Evolutionary conservation across 2,329 filamentous ascomycete genomes (phyloP), one percentile per base, ranked within the genome.

Genomic region (Cercospora berteroae): DNA sequence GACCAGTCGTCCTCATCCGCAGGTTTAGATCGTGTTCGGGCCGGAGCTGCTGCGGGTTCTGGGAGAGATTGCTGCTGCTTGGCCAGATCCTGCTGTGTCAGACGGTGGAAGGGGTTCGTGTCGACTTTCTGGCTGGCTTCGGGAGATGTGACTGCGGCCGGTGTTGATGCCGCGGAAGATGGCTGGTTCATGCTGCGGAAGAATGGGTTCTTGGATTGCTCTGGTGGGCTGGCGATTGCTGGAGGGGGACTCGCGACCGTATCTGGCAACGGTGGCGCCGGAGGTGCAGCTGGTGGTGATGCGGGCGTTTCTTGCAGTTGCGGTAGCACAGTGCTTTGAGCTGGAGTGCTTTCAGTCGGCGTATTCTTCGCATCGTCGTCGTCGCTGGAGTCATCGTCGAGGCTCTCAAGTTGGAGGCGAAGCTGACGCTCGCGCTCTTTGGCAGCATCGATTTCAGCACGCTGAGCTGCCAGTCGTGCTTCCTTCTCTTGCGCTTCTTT

Each of bases 41-140:
- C 80, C 36, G 78, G 74, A 36, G 78, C 78, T 29, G 80, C 80
- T 60, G 84, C 77, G 68, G 83, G 77, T 66, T 83, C 77, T n/a
- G 85, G 83, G 7, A 87, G 83, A 25, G 67, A 27, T 83, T 79
- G 20, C 80, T 79, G 31, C 81, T 77, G 64, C 76, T 84, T 81
- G 31, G 82, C 79, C 59, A 81, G 76, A 76, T 87, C 84, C 70
- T 92, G 86, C 73, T 90, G 87, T 5, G 90, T 88, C 77, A 96
- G 88, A 65, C 93, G 91, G 79, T 96, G 92, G 88, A 98, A 99
- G 4, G 95, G 95, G 77, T 99, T 99, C 9, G 92, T 98, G n/a
- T 92, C 94, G 25, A 87, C 85, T 65, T 76, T 77, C 56, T 74
- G 74, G 48, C 74, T 71, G n/a, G 68, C 70, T 20, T 58, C 83